These are phyloP conservation scores for Capsicum rhomboideum DNA, from an alignment of 257 asterid genomes.

Conservation along the genomic window DNA sequence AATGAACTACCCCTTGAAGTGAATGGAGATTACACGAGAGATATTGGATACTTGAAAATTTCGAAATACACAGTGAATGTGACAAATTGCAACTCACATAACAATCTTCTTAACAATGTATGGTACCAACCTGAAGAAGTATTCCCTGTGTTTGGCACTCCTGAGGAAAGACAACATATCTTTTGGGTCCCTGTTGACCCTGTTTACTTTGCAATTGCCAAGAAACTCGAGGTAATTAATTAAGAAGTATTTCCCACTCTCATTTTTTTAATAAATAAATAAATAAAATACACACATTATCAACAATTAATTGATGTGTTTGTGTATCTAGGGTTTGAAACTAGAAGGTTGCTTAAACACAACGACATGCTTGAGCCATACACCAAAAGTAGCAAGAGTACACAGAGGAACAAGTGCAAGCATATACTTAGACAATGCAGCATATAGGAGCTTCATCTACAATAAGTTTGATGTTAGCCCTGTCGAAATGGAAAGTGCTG, in stretches of 20 bases:
- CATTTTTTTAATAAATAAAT: too few relatives aligned
- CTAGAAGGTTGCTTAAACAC: constrained; percentile 27
- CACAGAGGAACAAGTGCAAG: constrained; percentile 36
- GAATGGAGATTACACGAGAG: constrained; percentile 44
- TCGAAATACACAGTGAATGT: constrained; percentile 14
- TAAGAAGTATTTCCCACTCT: too few relatives aligned
- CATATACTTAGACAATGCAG: constrained; percentile 44
- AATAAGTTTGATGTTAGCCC: constrained; percentile 21
- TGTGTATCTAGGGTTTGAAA: constrained; percentile 16
- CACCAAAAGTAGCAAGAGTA: constrained; percentile 30
- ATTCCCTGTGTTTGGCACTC: constrained; percentile 39
- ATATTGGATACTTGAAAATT: constrained; percentile 28
- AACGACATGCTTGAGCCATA: constrained; percentile 22
- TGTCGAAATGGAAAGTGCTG: constrained; percentile 54
- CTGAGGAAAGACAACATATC: constrained; percentile 41
- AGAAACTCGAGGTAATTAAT: constrained; percentile 31
- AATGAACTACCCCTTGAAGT: constrained; percentile 40
- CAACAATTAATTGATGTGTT: not conserved
- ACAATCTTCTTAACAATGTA: constrained; percentile 37
- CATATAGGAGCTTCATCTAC: constrained; percentile 29
- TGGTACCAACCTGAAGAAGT: constrained; percentile 61
- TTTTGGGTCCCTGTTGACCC: constrained; percentile 47
- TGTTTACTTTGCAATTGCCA: constrained; percentile 10
- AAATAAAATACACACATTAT: too few relatives aligned
- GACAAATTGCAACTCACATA: not conserved